Base-by-base conservation (phyloP, 1,284 basidiomycete species). In the Ceraceosorus bombacis region DNA sequence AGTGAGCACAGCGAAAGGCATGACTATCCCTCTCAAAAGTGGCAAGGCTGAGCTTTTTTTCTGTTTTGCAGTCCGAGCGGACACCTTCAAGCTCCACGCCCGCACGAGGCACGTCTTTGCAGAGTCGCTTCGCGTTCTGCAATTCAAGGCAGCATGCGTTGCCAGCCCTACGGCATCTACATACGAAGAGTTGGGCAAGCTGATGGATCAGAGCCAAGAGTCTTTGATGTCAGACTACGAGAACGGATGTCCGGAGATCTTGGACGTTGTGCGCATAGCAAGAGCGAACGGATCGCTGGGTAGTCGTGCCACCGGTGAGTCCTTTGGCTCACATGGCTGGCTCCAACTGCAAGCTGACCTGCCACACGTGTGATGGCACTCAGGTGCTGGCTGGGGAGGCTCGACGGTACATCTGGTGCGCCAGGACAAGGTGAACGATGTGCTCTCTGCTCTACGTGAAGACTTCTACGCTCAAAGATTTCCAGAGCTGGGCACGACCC, bases 331-430 rank as follows among this genome's bases (percentile, higher is more conserved):
- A 3, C 27, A 27, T 27, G 27, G 3, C 27, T 27, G 27, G 27
- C 27, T 27, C 3, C 27, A 27, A 27, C 27, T 27, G 27, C 27
- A 27, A 27, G 27, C 52, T 73, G 39, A 75, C 73, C 0, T 27
- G 27, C 27, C 27, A 27, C 27, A 3, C 27, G 27, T 27, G 27
- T 27, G 27, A 27, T 27, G 74, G 27, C 27, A 27, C 27, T 27
- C 27, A 27, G 27, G 75, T 7, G 75, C 75, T 0, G 75, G 75
- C 3, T 77, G 75, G 75, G 75, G 75, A 17, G 75, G 75, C 2
- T 73, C 69, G 49, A 71, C 74, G 9, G 74, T 77, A 8, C 67
- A 69, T 38, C 61, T 77, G 38, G 73, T 77, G 2, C 70, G 71
- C n/a, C 64, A 68, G 27, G 59, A 60, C 17, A 64, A 69, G n/a